These are phyloP conservation scores for Mycena vitilis DNA, from an alignment of 768 basidiomycete genomes.

Conservation along the genomic window DNA sequence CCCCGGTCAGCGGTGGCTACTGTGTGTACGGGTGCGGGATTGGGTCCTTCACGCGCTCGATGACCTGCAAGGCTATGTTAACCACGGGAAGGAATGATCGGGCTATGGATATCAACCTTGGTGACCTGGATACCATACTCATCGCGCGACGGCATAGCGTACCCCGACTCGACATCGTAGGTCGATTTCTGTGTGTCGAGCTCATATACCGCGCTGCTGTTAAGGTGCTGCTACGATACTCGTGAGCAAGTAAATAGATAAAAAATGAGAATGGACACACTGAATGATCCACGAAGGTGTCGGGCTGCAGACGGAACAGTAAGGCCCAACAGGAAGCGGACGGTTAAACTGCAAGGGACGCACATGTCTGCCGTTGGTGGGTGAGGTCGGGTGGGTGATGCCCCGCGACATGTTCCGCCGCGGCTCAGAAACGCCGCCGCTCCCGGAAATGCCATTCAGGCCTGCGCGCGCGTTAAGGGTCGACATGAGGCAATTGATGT, in stretches of 20 bases:
- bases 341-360: not conserved
- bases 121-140: conserved; percentile 56
- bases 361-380: conserved; percentile 22
- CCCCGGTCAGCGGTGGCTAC: conserved; percentile 1
- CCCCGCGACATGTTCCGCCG: conserved; percentile 40
- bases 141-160: conserved; percentile 6
- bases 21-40: conserved; percentile 35
- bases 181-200: conserved; percentile 43
- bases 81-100: too few species aligned
- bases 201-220: conserved; percentile 43
- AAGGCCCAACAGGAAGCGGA: not conserved
- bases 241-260: too few species aligned
- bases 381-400: conserved; percentile 10
- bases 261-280: too few species aligned
- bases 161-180: conserved; percentile 32
- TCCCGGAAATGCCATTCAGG: conserved; percentile 43
- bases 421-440: conserved; percentile 39
- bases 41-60: conserved; percentile 50
- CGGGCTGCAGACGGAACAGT: conserved; percentile 14
- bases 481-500: conserved; percentile 60
- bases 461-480: conserved; percentile 58
- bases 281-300: conserved; percentile 25
- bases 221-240: conserved; percentile 20
- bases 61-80: conserved; percentile 41
- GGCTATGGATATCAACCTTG: conserved; percentile 41